Base-by-base conservation (phyloP, 768 basidiomycete species). In the Guyanaporus albipodus region DNA sequence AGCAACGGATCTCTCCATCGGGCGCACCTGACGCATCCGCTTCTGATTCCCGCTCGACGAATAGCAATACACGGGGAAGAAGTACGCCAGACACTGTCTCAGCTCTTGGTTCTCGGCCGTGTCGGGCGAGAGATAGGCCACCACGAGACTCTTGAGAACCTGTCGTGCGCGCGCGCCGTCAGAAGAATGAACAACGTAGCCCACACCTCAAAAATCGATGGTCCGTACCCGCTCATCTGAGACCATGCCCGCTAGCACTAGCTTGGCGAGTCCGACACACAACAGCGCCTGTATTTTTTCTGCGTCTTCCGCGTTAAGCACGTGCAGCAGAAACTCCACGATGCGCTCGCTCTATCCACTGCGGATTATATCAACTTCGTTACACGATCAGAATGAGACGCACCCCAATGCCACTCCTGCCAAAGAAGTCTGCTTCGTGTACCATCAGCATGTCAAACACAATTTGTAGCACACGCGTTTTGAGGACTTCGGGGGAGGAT, bases 381-480 rank as follows among this genome's bases (percentile, higher is more conserved):
- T 29, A 2, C 12, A 44, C 11, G 24, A 31, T 50, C 31, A 2
- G 21, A 0, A 36, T 32, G 4, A 41, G 27, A 38, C 67, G 3
- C 52, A 70, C 72, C 45, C 64, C 63, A 17, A 54, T 33, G 61
- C 53, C 61, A 32, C 74, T 60, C 62, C 73, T 29, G 55, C 75
- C 75, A 50, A 88, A 73, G 62, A 87, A 75, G 38, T 76, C 76
- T 35, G 70, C 74, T 46, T 88, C 85, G 52, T 95, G 85, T 1
- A 88, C 80, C 82, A 92, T 92, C 42, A 94, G 67, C 29, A 91
- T 73, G 63, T 96, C 93, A 56, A 95, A 91, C 4, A 92, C 63
- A 45, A 87, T 78, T 57, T 91, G 81, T n/a, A 91, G 66, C n/a
- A 88, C 74, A 38, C 76, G 78, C 10, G 81, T 66, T 67, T 80